Evolutionary conservation across 306 rosid species (phyloP).

Genomic region (Casuarina cunninghamiana): DNA sequence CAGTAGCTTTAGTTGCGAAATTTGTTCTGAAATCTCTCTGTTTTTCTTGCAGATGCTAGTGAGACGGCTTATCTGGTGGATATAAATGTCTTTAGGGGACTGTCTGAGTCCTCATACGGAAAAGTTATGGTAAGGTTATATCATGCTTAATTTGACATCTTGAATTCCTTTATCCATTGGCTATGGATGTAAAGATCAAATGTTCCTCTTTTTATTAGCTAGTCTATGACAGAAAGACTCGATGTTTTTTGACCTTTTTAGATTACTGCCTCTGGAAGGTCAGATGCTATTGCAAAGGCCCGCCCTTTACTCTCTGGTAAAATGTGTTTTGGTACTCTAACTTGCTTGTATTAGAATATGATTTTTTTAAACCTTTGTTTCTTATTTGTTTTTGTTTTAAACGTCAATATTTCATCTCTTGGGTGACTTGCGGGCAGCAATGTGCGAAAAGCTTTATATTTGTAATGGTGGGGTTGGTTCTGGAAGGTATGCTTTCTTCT

Average conservation of each 20-base stretch:
- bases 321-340: conserved; percentile 10
- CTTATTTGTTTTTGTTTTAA: not conserved
- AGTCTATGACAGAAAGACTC: conserved; percentile 26
- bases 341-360: conserved; percentile 6
- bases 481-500: conserved; percentile 66
- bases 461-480: conserved; percentile 91
- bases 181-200: conserved; percentile 9
- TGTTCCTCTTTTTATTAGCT: conserved; percentile 16
- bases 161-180: conserved; percentile 16
- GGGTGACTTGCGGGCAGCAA: conserved; percentile 55
- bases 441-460: conserved; percentile 78
- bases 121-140: conserved; percentile 60
- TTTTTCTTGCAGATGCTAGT: conserved; percentile 54
- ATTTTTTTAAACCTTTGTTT: conserved; percentile 14
- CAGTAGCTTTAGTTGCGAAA: not conserved
- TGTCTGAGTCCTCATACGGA: conserved; percentile 61
- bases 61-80: conserved; percentile 57
- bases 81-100: conserved; percentile 57
- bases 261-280: conserved; percentile 75
- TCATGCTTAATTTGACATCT: conserved; percentile 11
- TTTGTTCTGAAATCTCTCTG: conserved; percentile 18
- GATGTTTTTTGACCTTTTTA: conserved; percentile 34
- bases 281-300: conserved; percentile 70
- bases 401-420: conserved; percentile 17
- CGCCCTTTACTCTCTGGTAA: conserved; percentile 77